Evolutionary conservation across 495 filamentous ascomycete species (phyloP).

Genomic region (Aspergillus taichungensis): DNA sequence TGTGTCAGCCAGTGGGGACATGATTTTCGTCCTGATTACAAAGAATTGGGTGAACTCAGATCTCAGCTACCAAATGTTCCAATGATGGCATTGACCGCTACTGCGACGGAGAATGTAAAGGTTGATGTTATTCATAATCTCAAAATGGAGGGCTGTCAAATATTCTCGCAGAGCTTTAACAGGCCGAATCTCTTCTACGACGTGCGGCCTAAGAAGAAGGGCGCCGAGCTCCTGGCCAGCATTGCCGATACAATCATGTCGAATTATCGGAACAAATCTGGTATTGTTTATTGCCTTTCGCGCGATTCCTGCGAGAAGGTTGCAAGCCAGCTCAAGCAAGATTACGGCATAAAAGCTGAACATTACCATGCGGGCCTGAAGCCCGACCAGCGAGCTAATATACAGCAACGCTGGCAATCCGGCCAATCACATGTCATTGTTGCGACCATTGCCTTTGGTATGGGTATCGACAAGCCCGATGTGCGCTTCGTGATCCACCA

Average conservation of each 20-base stretch:
- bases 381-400: slow-evolving; percentile 47
- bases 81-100: slow-evolving; percentile 89
- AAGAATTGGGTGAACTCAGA: slow-evolving; percentile 66
- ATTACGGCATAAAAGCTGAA: slow-evolving; percentile 59
- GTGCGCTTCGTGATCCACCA: slow-evolving; percentile 95
- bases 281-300: slow-evolving; percentile 93
- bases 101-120: slow-evolving; percentile 87
- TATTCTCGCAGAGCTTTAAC: slow-evolving; percentile 89
- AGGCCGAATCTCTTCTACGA: slow-evolving; percentile 85
- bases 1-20: slow-evolving; percentile 99
- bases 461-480: slow-evolving; percentile 97
- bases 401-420: slow-evolving; percentile 76
- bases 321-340: slow-evolving; percentile 52
- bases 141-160: slow-evolving; percentile 62
- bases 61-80: slow-evolving; percentile 65
- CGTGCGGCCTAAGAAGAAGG: slow-evolving; percentile 51
- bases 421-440: slow-evolving; percentile 81
- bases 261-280: slow-evolving; percentile 60
- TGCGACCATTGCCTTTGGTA: slow-evolving; percentile 97
- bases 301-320: slow-evolving; percentile 71
- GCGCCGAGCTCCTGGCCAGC: slow-evolving; percentile 47
- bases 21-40: slow-evolving; percentile 97
- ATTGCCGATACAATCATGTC: slow-evolving; percentile 66
- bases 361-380: slow-evolving; percentile 83
- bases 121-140: slow-evolving; percentile 84